phyloP scores from a whole-genome alignment of 2,329 filamentous ascomycete species.

The Talaromyces atroroseus region DNA sequence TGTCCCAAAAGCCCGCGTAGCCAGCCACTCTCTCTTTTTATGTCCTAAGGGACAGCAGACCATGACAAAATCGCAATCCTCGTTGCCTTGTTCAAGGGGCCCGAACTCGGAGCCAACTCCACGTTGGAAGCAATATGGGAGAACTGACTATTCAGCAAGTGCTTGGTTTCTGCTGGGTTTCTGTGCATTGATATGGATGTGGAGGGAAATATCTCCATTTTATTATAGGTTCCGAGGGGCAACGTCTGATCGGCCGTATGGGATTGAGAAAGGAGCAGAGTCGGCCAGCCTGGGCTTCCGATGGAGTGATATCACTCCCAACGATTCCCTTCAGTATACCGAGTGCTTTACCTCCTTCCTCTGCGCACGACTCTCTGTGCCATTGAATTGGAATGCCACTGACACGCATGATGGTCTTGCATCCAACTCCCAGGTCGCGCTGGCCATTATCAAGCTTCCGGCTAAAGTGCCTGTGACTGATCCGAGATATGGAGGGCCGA shows the following conservation, averaged over 20 bases:
- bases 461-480: slow-evolving; percentile 6
- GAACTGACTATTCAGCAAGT: not conserved
- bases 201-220: not conserved
- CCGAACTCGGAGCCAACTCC: not conserved
- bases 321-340: not conserved
- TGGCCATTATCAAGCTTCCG: slow-evolving; percentile 4
- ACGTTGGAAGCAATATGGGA: not conserved
- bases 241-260: not conserved
- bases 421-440: not conserved
- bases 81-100: not conserved
- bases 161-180: not conserved
- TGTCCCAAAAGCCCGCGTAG: no score
- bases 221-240: not conserved
- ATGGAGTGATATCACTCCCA: slow-evolving; percentile 2
- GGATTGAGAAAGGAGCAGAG: not conserved
- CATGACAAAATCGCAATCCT: not conserved
- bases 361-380: not conserved
- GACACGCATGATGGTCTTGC: not conserved
- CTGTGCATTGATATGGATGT: no score
- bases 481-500: slow-evolving; percentile 1
- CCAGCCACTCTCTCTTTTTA: no score
- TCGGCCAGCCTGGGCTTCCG: not conserved
- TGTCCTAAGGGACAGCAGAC: not conserved
- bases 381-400: slow-evolving; percentile 3
- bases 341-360: not conserved